Evolutionary conservation across 495 filamentous ascomycete genomes (phyloP), one percentile per base, ranked within the genome.

Genomic region (Lophiotrema nucula): DNA sequence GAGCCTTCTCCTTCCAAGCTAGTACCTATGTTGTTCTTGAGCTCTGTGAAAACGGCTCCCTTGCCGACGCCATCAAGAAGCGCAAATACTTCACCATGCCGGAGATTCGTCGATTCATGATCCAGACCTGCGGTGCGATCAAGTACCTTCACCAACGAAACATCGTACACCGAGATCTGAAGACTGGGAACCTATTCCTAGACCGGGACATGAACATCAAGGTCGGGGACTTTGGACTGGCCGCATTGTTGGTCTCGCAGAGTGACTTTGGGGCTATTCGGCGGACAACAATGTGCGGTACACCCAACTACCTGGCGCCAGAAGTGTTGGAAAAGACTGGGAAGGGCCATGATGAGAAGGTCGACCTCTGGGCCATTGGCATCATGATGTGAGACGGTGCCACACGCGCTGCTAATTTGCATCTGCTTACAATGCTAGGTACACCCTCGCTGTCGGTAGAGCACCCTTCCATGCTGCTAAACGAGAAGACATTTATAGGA

Each of bases 201-300:
- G 95, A 99, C 71, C 83, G 83, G 33, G 79, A 95, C 63, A 97
- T 99, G 95, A 96, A 97, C 66, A 82, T 96, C 53, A 97, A 99
- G 71, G 86, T 97, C 58, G 95, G 95, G 2, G 95, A 99, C 69
- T 99, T 97, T 73, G 95, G 95, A 3, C 76, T 99, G 39, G 95
- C 95, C n/a, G 95, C 95, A 1, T 76, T 97, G 64, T 79, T 96
- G 23, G 77, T 97, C 21, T 90, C 90, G 1, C 86, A 89, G 53
- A 89, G 84, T 67, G 91, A 96, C 58, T 87, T 88, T 73, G 54
- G 82, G 77, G 69, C 80, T 87, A 65, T 83, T 53, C 64, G 73
- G 1, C 50, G 95, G 65, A 95, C 85, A 33, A 99, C 95, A 0
- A 78, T 99, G 44, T 99, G 95, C 62, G 95, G 95, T 26, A 97